Conservation (phyloP, 345 rosid species). For the Syzygium oleosum region DNA sequence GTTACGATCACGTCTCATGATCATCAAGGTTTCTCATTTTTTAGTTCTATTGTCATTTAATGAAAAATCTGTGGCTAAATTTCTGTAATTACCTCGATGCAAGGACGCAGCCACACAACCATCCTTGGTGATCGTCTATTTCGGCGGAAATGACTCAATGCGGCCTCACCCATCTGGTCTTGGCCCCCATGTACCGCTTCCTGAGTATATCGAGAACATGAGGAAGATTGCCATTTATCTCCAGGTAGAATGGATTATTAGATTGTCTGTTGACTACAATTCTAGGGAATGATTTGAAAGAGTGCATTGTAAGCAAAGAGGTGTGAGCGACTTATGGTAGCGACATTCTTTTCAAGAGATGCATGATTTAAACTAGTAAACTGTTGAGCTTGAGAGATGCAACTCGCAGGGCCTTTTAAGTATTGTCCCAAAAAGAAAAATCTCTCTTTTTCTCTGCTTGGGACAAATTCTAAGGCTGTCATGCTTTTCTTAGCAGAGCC, state of each 20-base stretch:
- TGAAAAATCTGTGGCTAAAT: not conserved
- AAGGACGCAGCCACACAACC: slow-evolving; percentile 71
- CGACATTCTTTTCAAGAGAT: not conserved
- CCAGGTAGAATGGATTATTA: slow-evolving; percentile 31
- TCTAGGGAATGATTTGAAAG: not conserved
- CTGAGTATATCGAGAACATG: slow-evolving; percentile 70
- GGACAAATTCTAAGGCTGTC: not conserved
- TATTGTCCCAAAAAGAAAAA: not conserved
- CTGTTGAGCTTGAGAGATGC: not conserved
- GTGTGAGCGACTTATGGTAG: not conserved
- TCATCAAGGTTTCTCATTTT: not conserved
- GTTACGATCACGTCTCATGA: not conserved
- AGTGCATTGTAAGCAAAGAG: not conserved
- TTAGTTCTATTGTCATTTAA: not conserved
- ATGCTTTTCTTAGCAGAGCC: slow-evolving; percentile 37
- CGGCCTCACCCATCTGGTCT: slow-evolving; percentile 49
- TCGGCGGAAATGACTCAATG: slow-evolving; percentile 89
- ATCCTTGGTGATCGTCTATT: slow-evolving; percentile 78
- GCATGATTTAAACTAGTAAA: not conserved
- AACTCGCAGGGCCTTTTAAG: not conserved
- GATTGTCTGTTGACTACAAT: not conserved
- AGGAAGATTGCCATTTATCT: slow-evolving; percentile 62
- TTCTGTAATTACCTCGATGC: not conserved
- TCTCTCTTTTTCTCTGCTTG: not conserved
- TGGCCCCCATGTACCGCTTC: slow-evolving; percentile 85